Evolutionary conservation across 345 rosid species (phyloP).

Genomic region (Moricandia moricandioides): DNA sequence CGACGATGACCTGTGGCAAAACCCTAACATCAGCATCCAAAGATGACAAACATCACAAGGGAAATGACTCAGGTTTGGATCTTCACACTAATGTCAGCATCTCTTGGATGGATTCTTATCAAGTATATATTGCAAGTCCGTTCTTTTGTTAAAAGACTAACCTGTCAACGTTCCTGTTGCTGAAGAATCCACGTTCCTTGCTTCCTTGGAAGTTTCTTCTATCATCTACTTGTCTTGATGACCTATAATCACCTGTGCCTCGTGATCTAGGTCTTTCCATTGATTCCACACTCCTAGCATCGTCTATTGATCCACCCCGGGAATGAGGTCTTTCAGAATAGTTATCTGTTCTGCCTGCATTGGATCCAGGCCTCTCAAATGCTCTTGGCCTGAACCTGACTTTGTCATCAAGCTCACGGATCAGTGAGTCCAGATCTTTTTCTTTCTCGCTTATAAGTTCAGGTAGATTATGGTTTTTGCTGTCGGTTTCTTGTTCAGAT

Average conservation of each 20-base stretch:
- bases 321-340: slow-evolving; percentile 80
- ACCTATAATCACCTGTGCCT: slow-evolving; percentile 52
- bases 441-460: slow-evolving; percentile 58
- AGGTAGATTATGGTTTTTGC: slow-evolving; percentile 35
- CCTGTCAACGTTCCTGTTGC: slow-evolving; percentile 71
- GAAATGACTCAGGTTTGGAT: slow-evolving; percentile 8
- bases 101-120: slow-evolving; percentile 1
- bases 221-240: slow-evolving; percentile 30
- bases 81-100: not conserved
- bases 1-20: slow-evolving; percentile 24
- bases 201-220: slow-evolving; percentile 77
- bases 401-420: slow-evolving; percentile 71
- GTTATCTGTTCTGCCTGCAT: slow-evolving; percentile 59
- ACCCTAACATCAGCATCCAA: not conserved
- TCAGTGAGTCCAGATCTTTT: slow-evolving; percentile 58
- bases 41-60: slow-evolving; percentile 1
- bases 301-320: slow-evolving; percentile 72
- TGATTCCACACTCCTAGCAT: slow-evolving; percentile 62
- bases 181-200: slow-evolving; percentile 79
- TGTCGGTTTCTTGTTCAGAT: slow-evolving; percentile 39
- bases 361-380: slow-evolving; percentile 59
- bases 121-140: not conserved
- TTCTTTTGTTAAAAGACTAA: slow-evolving; percentile 33
- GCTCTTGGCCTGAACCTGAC: slow-evolving; percentile 76
- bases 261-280: slow-evolving; percentile 80